These are phyloP conservation scores for Myriosclerotinia duriaeana DNA, from an alignment of 2,329 filamentous ascomycete species.

Conservation along the genomic window DNA sequence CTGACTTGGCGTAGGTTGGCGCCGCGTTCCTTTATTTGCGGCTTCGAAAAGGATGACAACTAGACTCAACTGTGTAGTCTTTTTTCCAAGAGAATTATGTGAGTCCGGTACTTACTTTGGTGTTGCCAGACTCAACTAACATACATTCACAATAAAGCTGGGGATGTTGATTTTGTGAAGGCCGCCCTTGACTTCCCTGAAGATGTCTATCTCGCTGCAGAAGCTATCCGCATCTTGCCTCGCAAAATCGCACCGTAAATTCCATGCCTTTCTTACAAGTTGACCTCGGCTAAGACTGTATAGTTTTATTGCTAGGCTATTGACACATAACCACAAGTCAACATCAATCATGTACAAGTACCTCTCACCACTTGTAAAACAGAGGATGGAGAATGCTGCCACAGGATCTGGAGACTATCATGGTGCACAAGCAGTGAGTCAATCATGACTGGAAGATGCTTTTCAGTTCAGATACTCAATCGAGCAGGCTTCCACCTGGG, in stretches of 20 bases:
- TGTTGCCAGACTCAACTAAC: neutral
- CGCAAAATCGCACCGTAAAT: neutral
- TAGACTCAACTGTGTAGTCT: neutral
- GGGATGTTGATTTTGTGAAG: neutral
- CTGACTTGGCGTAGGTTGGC: neutral
- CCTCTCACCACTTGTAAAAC: neutral
- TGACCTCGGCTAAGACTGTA: neutral
- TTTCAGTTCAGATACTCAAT: neutral
- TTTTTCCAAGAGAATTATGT: conserved; percentile 2
- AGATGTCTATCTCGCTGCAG: conserved; percentile 5
- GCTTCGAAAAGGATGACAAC: conserved; percentile 1
- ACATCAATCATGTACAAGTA: conserved; percentile 1
- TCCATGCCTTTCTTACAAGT: neutral
- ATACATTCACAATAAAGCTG: neutral
- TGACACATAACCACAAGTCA: neutral
- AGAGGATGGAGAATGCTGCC: neutral
- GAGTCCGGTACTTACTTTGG: neutral
- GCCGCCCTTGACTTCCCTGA: conserved; percentile 9
- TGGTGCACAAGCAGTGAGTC: neutral
- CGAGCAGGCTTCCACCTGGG: neutral
- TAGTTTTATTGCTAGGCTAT: neutral
- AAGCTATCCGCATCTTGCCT: conserved; percentile 3
- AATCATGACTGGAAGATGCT: neutral
- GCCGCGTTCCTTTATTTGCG: conserved; percentile 1
- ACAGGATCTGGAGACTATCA: neutral